Base-by-base conservation (phyloP, 208 protist species). In the Trypanosomatidae sp. region DNA sequence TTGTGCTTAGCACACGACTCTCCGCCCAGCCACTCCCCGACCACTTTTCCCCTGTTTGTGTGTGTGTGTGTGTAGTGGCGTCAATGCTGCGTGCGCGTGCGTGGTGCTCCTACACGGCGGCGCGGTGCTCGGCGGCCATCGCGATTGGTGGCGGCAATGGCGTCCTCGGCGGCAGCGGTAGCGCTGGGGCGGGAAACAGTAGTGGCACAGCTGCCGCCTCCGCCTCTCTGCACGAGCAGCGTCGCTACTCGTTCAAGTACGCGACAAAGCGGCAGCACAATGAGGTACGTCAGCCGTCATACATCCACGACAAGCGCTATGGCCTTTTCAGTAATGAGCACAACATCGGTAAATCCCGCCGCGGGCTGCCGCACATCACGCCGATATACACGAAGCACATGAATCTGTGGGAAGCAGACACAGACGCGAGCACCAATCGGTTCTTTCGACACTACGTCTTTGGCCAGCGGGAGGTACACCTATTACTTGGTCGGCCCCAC, bases 231-330 rank as follows among this genome's bases (percentile, higher is more conserved):
- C 62, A 76, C 41, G 73, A 89, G 46, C 83, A 87, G 81, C 77
- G 79, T 30, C 89, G 92, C 36, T 91, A 86, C 82, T 94, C 89
- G 19, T 93, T 96, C 82, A 96, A 94, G 81, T 94, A 96, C 79
- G 88, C 92, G 9, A 86, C 72, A 28, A 91, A 93, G 77, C 60
- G 75, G 36, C 92, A 96, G 78, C 84, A 89, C 66, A 80, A 90
- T 44, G 92, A 96, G 46, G 90, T 89, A 74, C 86, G 88, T 15
- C 92, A 96, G 79, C 92, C 92, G 6, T 73, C 75, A 46, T 96
- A 89, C 73, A 93, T 94, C 30, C 88, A 96, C 78, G 90, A 96
- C 49, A 96, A 96, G 76, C 86, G 87, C 43, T 80, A 93, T 74
- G 92, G 92, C 33, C 44, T 96, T 49, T 96, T 96, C 74, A 93